Percentiles rank a stretch among this genome's conserved stretches.
These are phyloP conservation scores for Eutrema heterophyllum DNA, from an alignment of 345 rosid species.

Conservation along the genomic window DNA sequence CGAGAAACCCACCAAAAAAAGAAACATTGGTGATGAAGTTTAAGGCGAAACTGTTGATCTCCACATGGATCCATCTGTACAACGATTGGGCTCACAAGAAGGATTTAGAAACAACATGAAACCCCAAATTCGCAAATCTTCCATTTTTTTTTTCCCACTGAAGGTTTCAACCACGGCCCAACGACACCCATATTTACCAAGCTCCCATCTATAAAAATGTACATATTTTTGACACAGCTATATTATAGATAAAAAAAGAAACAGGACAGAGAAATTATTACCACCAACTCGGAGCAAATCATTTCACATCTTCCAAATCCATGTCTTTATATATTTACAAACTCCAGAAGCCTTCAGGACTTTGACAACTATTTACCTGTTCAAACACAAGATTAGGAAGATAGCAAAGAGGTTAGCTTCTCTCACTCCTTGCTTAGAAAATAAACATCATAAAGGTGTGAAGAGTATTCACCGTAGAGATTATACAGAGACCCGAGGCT, in stretches of 20 bases:
- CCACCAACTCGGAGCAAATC: constrained; percentile 18
- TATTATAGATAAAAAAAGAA: not conserved
- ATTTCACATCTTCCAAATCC: constrained; percentile 5
- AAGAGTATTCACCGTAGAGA: constrained; percentile 22
- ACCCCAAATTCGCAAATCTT: not conserved
- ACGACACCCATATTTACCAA: constrained; percentile 23
- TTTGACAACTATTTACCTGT: constrained; percentile 27
- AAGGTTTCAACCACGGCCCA: constrained; percentile 16
- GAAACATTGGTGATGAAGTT: not conserved
- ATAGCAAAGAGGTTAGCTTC: not conserved
- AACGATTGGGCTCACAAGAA: constrained; percentile 20
- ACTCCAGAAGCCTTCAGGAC: constrained; percentile 22
- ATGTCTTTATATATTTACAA: constrained; percentile 15
- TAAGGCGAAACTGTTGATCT: constrained; percentile 11
- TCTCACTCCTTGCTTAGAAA: not conserved
- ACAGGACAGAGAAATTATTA: constrained; percentile 1
- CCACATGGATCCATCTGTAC: constrained; percentile 26
- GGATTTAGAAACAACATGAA: constrained; percentile 22
- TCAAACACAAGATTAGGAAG: constrained; percentile 9
- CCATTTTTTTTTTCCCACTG: not conserved
- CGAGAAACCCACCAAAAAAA: not conserved
- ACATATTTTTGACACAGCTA: constrained; percentile 1
- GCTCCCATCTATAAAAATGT: constrained; percentile 6
- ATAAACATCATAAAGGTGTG: not conserved
- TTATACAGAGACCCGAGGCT: constrained; percentile 8